These are phyloP conservation scores for Corchorus capsularis DNA, from an alignment of 345 rosid genomes.

Conservation along the genomic window DNA sequence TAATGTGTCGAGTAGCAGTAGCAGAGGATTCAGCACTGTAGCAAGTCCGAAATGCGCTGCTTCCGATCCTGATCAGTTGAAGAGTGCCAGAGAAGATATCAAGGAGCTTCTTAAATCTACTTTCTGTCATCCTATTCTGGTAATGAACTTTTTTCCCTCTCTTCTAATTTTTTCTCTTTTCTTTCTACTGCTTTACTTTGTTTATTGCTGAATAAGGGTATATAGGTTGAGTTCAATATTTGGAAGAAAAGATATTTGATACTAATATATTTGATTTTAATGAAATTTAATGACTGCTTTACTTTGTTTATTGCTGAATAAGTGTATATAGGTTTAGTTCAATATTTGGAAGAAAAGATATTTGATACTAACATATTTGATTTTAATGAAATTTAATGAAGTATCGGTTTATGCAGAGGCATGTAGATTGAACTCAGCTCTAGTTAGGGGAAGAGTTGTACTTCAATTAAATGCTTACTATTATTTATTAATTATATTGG, in stretches of 20 bases:
- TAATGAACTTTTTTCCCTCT: conserved; percentile 14
- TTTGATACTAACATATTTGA: neutral
- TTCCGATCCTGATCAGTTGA: conserved; percentile 77
- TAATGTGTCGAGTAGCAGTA: conserved; percentile 29
- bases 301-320: neutral
- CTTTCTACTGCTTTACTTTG: neutral
- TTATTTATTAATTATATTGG: no score
- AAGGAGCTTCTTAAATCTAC: conserved; percentile 72
- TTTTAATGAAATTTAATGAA: neutral
- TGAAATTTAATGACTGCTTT: neutral
- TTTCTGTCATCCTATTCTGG: conserved; percentile 88
- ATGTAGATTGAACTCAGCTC: neutral
- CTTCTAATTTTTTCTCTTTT: neutral
- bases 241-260: neutral
- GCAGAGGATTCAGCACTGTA: conserved; percentile 41
- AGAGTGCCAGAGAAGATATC: conserved; percentile 87
- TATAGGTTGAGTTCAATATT: neutral
- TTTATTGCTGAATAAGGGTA: neutral
- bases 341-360: neutral
- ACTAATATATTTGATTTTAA: neutral
- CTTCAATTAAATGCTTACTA: no score
- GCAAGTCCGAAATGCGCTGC: conserved; percentile 60
- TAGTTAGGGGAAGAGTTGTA: neutral
- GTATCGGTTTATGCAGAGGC: neutral
- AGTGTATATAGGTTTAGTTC: neutral